Evolutionary conservation across 768 basidiomycete species (phyloP), one percentile per base, ranked within the genome.

Genomic region (Leucocoprinus birnbaumii): DNA sequence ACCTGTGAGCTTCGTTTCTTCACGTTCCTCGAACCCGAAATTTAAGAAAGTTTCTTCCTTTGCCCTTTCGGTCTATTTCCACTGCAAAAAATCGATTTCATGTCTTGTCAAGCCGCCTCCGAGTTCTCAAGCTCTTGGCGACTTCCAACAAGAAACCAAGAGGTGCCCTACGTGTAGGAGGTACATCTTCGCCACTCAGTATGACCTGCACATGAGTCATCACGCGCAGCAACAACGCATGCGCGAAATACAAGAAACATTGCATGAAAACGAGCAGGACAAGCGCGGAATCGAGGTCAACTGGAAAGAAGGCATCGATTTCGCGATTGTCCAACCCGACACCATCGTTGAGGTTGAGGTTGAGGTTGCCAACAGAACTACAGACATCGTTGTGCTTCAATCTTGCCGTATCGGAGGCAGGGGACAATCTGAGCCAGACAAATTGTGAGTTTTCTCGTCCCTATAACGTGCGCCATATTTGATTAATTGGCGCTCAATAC

Each of bases 241-340:
- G 24, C 66, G 62, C 18, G 65, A 61, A 11, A 62, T 64, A 16
- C 50, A 69, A n/a, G 67, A 69, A 1, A 70, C 70, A 18, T 62
- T 76, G 7, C 74, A 71, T 4, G 70, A 71, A 31, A 73, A 80
- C 0, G 72, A 76, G 43, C 66, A 69, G 26, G 78, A 84, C 61
- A 81, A 80, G 53, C 66, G 78, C 35, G 78, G 75, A 1, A 65
- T 82, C 11, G 64, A 62, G 5, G 74, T 85, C 24, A 70, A 64
- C 41, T 65, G 64, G 24, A 63, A 70, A 26, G 67, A 66, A 4
- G 78, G 74, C 1, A 41, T 82, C 5, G 69, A 82, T 64, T 80
- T 83, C 58, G 80, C 76, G 3, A 64, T 83, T 41, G 57, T 83
- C 21, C 73, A 74, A 18, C 54, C 62, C 5, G 66, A 65, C 9